phyloP scores from a whole-genome alignment of 768 basidiomycete genomes.

The Kwoniella sp. region DNA sequence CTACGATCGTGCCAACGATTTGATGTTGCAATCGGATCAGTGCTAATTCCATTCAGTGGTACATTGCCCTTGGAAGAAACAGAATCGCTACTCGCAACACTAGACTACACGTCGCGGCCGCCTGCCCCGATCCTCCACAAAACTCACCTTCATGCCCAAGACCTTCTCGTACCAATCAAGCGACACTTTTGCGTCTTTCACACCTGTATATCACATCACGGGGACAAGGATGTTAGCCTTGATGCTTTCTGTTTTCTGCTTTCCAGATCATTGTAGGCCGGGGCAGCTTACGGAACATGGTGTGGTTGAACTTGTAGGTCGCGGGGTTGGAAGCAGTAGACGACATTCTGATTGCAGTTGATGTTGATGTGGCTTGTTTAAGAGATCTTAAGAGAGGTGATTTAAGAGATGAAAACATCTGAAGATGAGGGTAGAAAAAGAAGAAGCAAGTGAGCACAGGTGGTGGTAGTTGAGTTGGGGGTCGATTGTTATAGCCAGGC shows the following conservation, averaged over 20 bases:
- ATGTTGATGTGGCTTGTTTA: constrained; percentile 9
- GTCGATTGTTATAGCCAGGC: background rate
- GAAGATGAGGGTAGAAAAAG: background rate
- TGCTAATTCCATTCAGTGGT: constrained; percentile 1
- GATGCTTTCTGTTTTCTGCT: no score
- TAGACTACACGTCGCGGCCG: no score
- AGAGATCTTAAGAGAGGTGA: background rate
- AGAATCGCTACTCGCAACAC: no score
- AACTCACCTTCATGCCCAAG: constrained; percentile 73
- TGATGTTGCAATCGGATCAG: no score
- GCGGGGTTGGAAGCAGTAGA: constrained; percentile 18
- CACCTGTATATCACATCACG: no score
- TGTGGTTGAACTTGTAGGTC: constrained; percentile 54
- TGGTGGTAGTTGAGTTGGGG: background rate
- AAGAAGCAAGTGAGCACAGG: background rate
- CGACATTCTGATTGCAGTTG: constrained; percentile 16
- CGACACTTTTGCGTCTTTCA: constrained; percentile 79
- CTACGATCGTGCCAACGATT: no score
- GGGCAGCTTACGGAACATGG: constrained; percentile 66
- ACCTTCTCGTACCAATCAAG: constrained; percentile 74
- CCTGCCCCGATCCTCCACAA: no score
- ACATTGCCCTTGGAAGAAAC: no score
- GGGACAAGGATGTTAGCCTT: no score
- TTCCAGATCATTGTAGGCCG: no score
- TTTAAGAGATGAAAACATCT: background rate